Percentiles rank a stretch among this genome's conserved stretches.
phyloP scores from a whole-genome alignment of 176 grass and related monocot genomes.

The Zea luxurians region DNA sequence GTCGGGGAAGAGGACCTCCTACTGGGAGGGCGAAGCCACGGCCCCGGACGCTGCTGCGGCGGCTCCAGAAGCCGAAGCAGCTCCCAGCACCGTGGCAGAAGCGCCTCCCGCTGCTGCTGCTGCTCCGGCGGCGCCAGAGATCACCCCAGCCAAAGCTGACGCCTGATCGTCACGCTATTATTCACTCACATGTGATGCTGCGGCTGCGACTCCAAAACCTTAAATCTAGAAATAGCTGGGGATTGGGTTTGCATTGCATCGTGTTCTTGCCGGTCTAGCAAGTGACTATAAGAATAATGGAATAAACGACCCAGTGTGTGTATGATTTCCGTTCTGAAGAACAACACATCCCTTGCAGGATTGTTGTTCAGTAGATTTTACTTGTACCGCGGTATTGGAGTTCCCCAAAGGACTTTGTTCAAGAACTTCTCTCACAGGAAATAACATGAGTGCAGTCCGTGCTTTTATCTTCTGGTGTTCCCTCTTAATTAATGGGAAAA shows the following conservation, averaged over 20 bases:
- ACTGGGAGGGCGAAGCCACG: constrained; percentile 56
- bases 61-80: background rate
- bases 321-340: constrained; percentile 19
- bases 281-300: background rate
- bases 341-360: constrained; percentile 6
- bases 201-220: constrained; percentile 3
- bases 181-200: constrained; percentile 22
- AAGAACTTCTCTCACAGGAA: background rate
- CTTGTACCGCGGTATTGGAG: constrained; percentile 1
- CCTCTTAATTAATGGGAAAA: background rate
- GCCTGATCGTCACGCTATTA: constrained; percentile 21
- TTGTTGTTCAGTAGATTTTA: constrained; percentile 9
- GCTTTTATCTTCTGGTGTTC: background rate
- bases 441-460: background rate
- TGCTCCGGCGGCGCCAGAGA: constrained; percentile 4
- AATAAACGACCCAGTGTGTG: constrained; percentile 31
- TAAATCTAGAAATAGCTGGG: constrained; percentile 17
- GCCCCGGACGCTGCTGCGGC: background rate
- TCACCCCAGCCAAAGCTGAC: constrained; percentile 20
- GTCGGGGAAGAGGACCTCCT: constrained; percentile 81
- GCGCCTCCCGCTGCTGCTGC: background rate
- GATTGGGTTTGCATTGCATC: background rate
- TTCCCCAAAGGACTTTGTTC: background rate
- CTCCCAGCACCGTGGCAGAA: background rate
- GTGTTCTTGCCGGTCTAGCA: constrained; percentile 15